Conservation (phyloP, 2,329 filamentous ascomycete genomes). For the Chaetothyriales sp. region DNA sequence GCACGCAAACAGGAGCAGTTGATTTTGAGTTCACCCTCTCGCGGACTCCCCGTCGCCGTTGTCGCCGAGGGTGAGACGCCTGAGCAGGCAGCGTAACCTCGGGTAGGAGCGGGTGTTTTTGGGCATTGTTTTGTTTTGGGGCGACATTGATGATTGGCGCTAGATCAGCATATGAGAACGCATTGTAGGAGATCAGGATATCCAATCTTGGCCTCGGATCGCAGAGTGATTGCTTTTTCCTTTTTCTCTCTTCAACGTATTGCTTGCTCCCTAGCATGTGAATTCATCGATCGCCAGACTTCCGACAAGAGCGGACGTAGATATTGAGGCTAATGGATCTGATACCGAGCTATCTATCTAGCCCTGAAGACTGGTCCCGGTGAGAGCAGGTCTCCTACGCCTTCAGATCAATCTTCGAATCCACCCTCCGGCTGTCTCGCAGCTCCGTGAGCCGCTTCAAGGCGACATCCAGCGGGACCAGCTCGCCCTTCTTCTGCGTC, state of each 20-base stretch:
- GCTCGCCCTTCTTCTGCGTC: constrained; percentile 46
- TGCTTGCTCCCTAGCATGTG: too few relatives aligned
- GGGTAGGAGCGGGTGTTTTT: background rate
- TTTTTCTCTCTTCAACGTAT: too few relatives aligned
- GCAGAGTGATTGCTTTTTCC: background rate
- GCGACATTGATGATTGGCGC: background rate
- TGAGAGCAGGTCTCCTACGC: too few relatives aligned
- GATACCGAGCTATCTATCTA: too few relatives aligned
- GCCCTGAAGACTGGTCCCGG: too few relatives aligned
- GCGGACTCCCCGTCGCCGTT: constrained; percentile 68
- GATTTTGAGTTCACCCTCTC: constrained; percentile 80
- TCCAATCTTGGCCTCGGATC: background rate
- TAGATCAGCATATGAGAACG: background rate
- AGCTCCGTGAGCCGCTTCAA: constrained; percentile 36
- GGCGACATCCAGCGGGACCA: constrained; percentile 45
- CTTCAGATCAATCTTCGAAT: constrained; percentile 21
- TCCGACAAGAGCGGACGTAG: too few relatives aligned
- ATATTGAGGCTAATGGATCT: too few relatives aligned
- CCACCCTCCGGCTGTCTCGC: constrained; percentile 31
- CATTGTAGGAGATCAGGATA: background rate
- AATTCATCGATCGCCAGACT: too few relatives aligned
- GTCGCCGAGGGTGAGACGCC: constrained; percentile 72
- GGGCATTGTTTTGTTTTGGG: background rate
- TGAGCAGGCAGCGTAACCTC: constrained; percentile 61
- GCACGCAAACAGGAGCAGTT: constrained; percentile 84